Evolutionary conservation across 306 rosid species (phyloP).

Genomic region (Canavalia gladiata): DNA sequence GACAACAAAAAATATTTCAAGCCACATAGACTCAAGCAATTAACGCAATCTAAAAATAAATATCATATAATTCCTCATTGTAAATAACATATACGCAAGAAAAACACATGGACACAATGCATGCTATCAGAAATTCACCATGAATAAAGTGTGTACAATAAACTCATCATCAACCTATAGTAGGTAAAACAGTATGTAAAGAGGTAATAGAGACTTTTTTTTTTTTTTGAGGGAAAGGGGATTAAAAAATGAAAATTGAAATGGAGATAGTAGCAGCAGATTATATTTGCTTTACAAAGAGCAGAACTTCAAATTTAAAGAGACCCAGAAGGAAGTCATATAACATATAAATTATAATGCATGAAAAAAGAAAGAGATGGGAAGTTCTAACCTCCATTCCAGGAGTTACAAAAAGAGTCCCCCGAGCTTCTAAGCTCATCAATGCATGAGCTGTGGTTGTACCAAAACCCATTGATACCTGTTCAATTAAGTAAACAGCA

Average conservation of each 20-base stretch:
- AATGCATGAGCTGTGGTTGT: constrained; percentile 80
- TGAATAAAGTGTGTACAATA: background rate
- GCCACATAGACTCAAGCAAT: background rate
- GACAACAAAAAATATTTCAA: background rate
- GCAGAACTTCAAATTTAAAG: background rate
- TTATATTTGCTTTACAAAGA: constrained; percentile 20
- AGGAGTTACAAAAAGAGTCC: constrained; percentile 87
- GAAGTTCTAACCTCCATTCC: constrained; percentile 86
- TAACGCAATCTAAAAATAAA: constrained; percentile 21
- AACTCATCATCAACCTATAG: constrained; percentile 29
- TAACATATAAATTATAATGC: background rate
- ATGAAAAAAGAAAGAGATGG: constrained; percentile 26
- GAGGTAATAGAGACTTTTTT: background rate
- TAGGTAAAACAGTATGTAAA: constrained; percentile 12
- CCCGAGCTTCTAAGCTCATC: constrained; percentile 94
- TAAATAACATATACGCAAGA: background rate
- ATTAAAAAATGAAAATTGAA: constrained; percentile 2
- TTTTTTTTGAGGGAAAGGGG: background rate
- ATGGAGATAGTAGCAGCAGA: constrained; percentile 23
- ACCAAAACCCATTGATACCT: constrained; percentile 97
- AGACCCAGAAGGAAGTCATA: constrained; percentile 29
- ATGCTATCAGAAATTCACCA: constrained; percentile 9
- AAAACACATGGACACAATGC: background rate
- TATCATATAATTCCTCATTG: background rate
- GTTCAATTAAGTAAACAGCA: constrained; percentile 43